A percentile compares a stretch with the other conserved stretches of the same genome.
Evolutionary conservation across 2,329 filamentous ascomycete species (phyloP).

Genomic region (Fusarium circinatum): DNA sequence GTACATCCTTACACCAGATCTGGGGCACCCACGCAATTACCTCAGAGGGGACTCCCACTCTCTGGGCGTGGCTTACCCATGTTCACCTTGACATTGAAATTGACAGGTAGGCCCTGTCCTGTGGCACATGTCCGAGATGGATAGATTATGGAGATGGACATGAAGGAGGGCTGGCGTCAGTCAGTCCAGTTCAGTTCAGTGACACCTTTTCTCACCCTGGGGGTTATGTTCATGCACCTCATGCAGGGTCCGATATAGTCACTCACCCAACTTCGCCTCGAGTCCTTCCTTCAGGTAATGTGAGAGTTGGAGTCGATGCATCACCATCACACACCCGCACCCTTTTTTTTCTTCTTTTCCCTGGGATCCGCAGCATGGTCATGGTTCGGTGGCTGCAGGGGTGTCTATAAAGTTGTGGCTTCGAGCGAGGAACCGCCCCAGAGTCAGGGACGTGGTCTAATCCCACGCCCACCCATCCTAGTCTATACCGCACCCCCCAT

Average conservation of each 20-base stretch:
- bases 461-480: constrained; percentile 6
- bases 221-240: constrained; percentile 31
- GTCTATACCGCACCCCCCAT: constrained; percentile 1
- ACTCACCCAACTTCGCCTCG: neutral
- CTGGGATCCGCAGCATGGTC: constrained; percentile 30
- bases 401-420: constrained; percentile 18
- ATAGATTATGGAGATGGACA: neutral
- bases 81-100: neutral
- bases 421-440: constrained; percentile 1
- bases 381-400: constrained; percentile 15
- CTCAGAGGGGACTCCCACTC: neutral
- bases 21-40: constrained; percentile 17
- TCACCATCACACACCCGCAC: constrained; percentile 12
- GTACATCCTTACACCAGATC: constrained; percentile 4
- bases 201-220: constrained; percentile 24
- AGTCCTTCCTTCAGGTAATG: neutral
- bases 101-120: constrained; percentile 19
- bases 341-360: constrained; percentile 12
- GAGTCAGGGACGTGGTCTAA: constrained; percentile 12
- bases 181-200: neutral
- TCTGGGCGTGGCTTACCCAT: constrained; percentile 1
- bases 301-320: constrained; percentile 3
- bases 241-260: constrained; percentile 40
- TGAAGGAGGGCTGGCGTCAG: constrained; percentile 19
- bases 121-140: constrained; percentile 12